Conservation (phyloP, 78 protist species). For the Carpediemonas membranifera region DNA sequence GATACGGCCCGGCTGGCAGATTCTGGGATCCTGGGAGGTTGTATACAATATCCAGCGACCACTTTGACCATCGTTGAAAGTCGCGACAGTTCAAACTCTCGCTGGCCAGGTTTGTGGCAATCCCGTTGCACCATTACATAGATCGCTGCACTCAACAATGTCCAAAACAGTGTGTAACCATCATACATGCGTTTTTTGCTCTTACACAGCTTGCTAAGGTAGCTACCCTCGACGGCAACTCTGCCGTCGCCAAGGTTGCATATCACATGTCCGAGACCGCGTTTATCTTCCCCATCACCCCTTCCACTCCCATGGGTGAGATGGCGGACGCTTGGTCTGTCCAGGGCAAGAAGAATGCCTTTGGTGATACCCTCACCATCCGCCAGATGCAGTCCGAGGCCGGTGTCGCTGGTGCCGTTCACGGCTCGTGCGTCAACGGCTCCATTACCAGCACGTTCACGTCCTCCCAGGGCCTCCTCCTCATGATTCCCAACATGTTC, state of each 20-base stretch:
- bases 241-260: conserved; percentile 44
- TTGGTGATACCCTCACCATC: conserved; percentile 22
- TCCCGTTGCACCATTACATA: too few relatives aligned
- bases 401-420: too few relatives aligned
- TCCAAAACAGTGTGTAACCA: too few relatives aligned
- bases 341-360: conserved; percentile 23
- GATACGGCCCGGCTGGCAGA: too few relatives aligned
- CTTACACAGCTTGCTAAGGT: too few relatives aligned
- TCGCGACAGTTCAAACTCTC: too few relatives aligned
- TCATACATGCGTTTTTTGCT: too few relatives aligned
- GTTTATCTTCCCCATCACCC: conserved; percentile 55
- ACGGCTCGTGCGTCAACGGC: conserved; percentile 25
- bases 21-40: too few relatives aligned
- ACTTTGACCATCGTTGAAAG: too few relatives aligned
- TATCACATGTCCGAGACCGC: conserved; percentile 38
- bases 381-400: conserved; percentile 52
- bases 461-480: conserved; percentile 51
- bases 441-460: conserved; percentile 27
- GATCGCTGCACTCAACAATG: too few relatives aligned
- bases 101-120: too few relatives aligned
- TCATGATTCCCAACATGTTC: conserved; percentile 59
- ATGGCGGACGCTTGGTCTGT: conserved; percentile 41
- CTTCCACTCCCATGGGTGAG: conserved; percentile 53
- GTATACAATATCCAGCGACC: too few relatives aligned
- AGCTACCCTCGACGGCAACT: conserved; percentile 36